Base-by-base conservation (phyloP, 305 asterid species). In the Solanum hybrid region DNA sequence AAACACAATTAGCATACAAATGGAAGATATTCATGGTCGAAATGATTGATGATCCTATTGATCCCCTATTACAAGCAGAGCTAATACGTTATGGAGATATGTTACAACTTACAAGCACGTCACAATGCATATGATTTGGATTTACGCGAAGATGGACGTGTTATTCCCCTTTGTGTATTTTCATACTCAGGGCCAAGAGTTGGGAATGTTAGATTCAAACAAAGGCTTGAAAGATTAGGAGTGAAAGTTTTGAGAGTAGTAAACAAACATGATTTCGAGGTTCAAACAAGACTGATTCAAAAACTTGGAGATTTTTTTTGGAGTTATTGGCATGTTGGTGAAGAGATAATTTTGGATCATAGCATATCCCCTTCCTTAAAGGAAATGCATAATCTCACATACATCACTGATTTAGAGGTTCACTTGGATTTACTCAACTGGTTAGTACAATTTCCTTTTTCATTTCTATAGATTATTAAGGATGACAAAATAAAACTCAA, bases 91-190 rank as follows among this genome's bases (percentile, higher is more conserved):
- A 91, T 3, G 83, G 90, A 6, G 92, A 89, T n/a, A 91, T 89
- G 92, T 32, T 88, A 10, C 91, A 91, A 79, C 82, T 32, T 88
- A 10, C 91, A 91, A 79, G 87, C 92, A 4, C 80, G 92, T 77
- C 87, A 89, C 5, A 91, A 89, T 45, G 92, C 90, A 61, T 79
- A 2, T 20, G 73, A 20, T 57, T 51, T 51, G 7, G n/a, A 15
- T 51, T 2, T 51, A 51, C 22, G 29, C 29, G 29, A 27, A 27
- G 29, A 27, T 6, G 7, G 68, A 51, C 9, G 22, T 51, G 68
- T 1, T 15, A 51, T 15, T 15, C 68, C 7, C 9, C n/a, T 15
- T 51, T 15, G 70, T 17, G 24, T 57, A 20, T 45, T 20, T 57
- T 17, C 4, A 20, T 57, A 7, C 10, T 17, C 70, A 51, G 9